Conservation (phyloP, 2,329 filamentous ascomycete genomes). For the Colletotrichum sp. region DNA sequence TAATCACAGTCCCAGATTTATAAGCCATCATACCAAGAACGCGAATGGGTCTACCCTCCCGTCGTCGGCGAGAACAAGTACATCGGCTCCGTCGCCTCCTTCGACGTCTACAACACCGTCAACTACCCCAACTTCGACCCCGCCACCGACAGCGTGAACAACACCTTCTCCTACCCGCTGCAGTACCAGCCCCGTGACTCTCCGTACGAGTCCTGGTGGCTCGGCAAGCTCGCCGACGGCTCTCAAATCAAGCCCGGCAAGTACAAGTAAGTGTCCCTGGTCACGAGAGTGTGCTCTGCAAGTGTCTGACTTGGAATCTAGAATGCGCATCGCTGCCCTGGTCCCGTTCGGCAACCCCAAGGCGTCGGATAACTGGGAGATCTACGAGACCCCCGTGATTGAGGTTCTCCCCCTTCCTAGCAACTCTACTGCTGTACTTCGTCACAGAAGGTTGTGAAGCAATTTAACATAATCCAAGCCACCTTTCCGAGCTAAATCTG, state of each 20-base stretch:
- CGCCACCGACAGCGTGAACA: constrained; percentile 36
- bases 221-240: constrained; percentile 46
- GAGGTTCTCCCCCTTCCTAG: constrained; percentile 27
- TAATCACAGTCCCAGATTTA: constrained; percentile 33
- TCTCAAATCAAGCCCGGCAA: constrained; percentile 44
- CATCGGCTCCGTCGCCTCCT: constrained; percentile 45
- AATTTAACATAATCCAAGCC: no score
- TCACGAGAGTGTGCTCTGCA: neutral
- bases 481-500: neutral
- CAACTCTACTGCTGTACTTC: neutral
- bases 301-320: neutral
- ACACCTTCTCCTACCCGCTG: constrained; percentile 43
- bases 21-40: constrained; percentile 39
- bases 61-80: constrained; percentile 40
- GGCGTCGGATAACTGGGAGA: constrained; percentile 45
- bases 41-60: constrained; percentile 47
- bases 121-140: constrained; percentile 34
- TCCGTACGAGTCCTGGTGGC: constrained; percentile 42
- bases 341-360: constrained; percentile 45
- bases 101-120: constrained; percentile 10
- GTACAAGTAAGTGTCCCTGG: constrained; percentile 35
- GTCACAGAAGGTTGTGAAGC: neutral
- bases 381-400: constrained; percentile 38
- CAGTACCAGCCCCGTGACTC: constrained; percentile 37
- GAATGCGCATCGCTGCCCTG: constrained; percentile 45